Conservation (phyloP, 2,329 filamentous ascomycete genomes). For the Fusarium citri region DNA sequence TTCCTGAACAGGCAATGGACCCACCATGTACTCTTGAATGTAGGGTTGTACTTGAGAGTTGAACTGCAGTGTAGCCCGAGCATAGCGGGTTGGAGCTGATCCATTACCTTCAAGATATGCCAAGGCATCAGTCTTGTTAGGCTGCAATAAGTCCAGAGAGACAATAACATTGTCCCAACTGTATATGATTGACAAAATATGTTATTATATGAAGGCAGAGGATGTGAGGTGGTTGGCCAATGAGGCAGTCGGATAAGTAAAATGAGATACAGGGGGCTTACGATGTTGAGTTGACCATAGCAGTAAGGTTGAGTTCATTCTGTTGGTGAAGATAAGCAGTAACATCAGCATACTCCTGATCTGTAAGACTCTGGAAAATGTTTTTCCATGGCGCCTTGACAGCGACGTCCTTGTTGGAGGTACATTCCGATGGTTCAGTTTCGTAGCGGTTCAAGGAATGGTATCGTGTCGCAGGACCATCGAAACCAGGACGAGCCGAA, state of each 20-base stretch:
- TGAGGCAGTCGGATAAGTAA: background rate
- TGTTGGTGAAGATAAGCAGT: slow-evolving; percentile 29
- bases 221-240: accelerated
- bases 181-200: background rate
- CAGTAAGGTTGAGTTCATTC: slow-evolving; percentile 27
- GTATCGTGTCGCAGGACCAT: slow-evolving; percentile 14
- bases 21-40: slow-evolving; percentile 60
- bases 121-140: slow-evolving; percentile 63
- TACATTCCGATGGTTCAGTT: background rate
- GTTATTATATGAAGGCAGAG: no score
- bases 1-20: slow-evolving; percentile 45
- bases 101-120: slow-evolving; percentile 56
- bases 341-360: slow-evolving; percentile 27
- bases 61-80: slow-evolving; percentile 53
- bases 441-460: slow-evolving; percentile 20
- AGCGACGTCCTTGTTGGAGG: background rate
- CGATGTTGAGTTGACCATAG: slow-evolving; percentile 32
- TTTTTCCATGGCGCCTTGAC: slow-evolving; percentile 22
- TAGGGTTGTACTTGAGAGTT: slow-evolving; percentile 35
- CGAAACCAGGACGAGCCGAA: background rate
- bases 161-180: slow-evolving; percentile 38
- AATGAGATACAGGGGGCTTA: slow-evolving; percentile 4
- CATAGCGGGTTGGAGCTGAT: slow-evolving; percentile 55
- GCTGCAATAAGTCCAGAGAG: slow-evolving; percentile 53
- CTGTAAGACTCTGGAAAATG: slow-evolving; percentile 30